Base-by-base conservation (phyloP, 305 asterid species). In the Coffea humblotiana region DNA sequence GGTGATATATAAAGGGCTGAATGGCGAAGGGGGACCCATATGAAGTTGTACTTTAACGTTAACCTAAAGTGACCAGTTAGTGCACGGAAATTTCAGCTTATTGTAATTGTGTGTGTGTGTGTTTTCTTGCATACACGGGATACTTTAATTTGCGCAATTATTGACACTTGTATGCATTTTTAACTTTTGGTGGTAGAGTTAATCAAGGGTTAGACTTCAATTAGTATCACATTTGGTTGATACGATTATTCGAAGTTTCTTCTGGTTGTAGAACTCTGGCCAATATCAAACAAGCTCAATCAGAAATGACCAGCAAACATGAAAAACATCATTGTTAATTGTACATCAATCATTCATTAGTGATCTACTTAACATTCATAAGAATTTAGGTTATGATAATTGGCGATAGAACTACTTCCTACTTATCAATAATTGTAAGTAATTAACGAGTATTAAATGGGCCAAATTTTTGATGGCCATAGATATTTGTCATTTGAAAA, bases 31-130 rank as follows among this genome's bases (percentile, higher is more conserved):
- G 35, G 63, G 49, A 77, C 29, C 64, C 72, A 14, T 43, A 78
- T 48, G 75, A 63, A 54, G 66, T 78, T 23, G 32, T 78, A 23
- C 79, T 82, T 74, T 74, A 80, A 54, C 74, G 79, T 85, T 72
- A 67, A 67, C 58, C 72, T 56, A 79, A 80, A 80, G 79, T 77
- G 66, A 82, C 73, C 29, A 19, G 32, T 74, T 52, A 76, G 82
- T 63, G 77, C 70, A 74, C 56, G 29, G 77, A 75, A 74, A 54
- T 40, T 68, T 77, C 52, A 43, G 51, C 27, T 13, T 64, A 54
- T 10, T 16, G 29, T 27, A 47, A 35, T 19, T 35, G 18, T 29
- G 1, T 29, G 32, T 11, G 3, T 15, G 48, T 49, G 12, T 54
- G n/a, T 35, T 51, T 68, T 56, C 23, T 69, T 19, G 11, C 25